These are phyloP conservation scores for Aristolochia californica DNA, from an alignment of 164 flowering plant species.

Conservation along the genomic window DNA sequence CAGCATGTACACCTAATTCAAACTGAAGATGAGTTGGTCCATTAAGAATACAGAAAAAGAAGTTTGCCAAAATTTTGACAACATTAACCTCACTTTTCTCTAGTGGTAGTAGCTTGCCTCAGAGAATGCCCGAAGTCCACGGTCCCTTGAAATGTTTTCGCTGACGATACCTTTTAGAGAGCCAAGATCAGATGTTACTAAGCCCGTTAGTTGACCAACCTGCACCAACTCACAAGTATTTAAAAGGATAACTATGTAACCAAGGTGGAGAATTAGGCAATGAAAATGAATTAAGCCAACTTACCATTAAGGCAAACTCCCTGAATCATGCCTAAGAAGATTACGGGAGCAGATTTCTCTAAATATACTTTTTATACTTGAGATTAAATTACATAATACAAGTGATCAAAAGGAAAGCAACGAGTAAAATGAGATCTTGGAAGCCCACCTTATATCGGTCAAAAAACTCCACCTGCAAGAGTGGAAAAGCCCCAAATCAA, in stretches of 20 bases:
- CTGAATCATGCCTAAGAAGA: too few relatives aligned
- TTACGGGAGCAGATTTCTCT: too few relatives aligned
- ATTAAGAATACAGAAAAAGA: too few relatives aligned
- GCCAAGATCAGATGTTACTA: conserved; percentile 91
- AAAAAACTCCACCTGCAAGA: conserved; percentile 79
- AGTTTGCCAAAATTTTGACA: conserved; percentile 1
- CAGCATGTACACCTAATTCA: not conserved
- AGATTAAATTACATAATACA: too few relatives aligned
- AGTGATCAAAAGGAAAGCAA: too few relatives aligned
- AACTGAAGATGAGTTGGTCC: too few relatives aligned
- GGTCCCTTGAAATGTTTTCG: conserved; percentile 90
- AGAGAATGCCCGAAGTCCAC: conserved; percentile 92
- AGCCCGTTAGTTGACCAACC: conserved; percentile 90
- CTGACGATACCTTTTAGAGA: conserved; percentile 71
- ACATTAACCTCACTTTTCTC: conserved; percentile 48
- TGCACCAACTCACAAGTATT: conserved; percentile 16
- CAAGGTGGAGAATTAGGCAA: not conserved
- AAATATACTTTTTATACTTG: too few relatives aligned
- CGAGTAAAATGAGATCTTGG: too few relatives aligned
- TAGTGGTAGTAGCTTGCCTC: conserved; percentile 93
- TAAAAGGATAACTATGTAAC: too few relatives aligned
- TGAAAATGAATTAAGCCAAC: too few relatives aligned
- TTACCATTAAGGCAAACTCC: too few relatives aligned
- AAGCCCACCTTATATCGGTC: conserved; percentile 71
- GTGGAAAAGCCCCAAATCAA: conserved; percentile 9